Percentiles rank a stretch among this genome's conserved stretches.
phyloP scores from a whole-genome alignment of 1,284 basidiomycete species.

The Naganishia albida region DNA sequence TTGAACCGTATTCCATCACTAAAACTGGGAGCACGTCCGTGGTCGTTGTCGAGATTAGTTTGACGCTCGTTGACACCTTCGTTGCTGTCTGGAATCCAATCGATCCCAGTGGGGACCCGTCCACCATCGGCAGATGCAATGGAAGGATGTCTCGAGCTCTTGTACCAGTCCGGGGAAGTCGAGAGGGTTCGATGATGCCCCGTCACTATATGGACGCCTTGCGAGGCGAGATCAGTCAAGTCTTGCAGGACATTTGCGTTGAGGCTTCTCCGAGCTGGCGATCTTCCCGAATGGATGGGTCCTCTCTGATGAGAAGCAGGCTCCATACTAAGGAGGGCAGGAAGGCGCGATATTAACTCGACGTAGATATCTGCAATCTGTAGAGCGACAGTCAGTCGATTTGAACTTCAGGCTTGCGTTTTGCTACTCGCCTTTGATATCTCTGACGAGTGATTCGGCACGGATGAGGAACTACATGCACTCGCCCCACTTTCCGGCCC shows the following conservation, averaged over 20 bases:
- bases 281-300: not conserved
- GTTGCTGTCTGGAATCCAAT: too few relatives aligned
- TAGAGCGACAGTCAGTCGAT: too few relatives aligned
- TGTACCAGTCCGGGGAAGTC: not conserved
- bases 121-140: too few relatives aligned
- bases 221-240: not conserved
- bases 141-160: not conserved
- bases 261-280: not conserved
- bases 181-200: not conserved
- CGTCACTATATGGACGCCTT: conserved; percentile 2
- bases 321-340: not conserved
- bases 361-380: conserved; percentile 13
- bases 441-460: not conserved
- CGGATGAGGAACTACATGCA: not conserved
- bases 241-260: not conserved
- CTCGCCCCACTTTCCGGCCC: not conserved
- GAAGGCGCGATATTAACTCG: not conserved
- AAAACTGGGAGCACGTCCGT: too few relatives aligned
- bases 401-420: too few relatives aligned
- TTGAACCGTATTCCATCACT: too few relatives aligned
- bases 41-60: too few relatives aligned
- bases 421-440: not conserved
- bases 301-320: not conserved
- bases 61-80: too few relatives aligned
- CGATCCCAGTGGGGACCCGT: too few relatives aligned